Conservation (phyloP, 805 yeast species). For the Metschnikowia chrysomelidarum region DNA sequence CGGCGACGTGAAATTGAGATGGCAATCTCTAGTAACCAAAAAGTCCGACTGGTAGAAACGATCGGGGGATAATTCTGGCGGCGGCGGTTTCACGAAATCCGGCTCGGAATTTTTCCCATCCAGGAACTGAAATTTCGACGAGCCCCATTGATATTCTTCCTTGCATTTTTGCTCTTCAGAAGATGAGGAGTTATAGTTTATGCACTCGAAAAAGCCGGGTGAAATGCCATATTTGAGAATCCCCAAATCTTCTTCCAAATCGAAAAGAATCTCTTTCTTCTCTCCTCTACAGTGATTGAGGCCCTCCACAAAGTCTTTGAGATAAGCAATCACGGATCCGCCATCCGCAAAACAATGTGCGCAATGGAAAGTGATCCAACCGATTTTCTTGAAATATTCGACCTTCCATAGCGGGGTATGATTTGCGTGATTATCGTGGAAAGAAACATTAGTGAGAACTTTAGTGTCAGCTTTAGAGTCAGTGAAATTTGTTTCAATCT, state of each 20-base stretch:
- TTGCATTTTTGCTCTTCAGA: neutral
- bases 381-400: constrained; percentile 1
- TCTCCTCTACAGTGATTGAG: constrained; percentile 2
- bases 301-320: constrained; percentile 7
- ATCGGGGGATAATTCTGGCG: neutral
- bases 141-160: constrained; percentile 1
- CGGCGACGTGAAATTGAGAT: constrained; percentile 1
- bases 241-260: constrained; percentile 4
- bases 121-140: constrained; percentile 2
- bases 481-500: neutral
- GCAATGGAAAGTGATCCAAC: constrained; percentile 6
- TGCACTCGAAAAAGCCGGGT: constrained; percentile 1
- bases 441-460: neutral
- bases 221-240: constrained; percentile 3
- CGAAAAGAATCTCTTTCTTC: neutral
- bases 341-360: constrained; percentile 8
- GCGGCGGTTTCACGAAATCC: constrained; percentile 1
- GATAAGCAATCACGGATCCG: constrained; percentile 8
- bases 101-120: constrained; percentile 1
- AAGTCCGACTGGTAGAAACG: constrained; percentile 2
- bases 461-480: neutral
- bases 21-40: constrained; percentile 1
- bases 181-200: constrained; percentile 2
- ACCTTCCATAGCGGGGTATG: constrained; percentile 7
- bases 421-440: neutral